Conservation (phyloP, 2,329 filamentous ascomycete genomes). For the Bipolaris zeicola region DNA sequence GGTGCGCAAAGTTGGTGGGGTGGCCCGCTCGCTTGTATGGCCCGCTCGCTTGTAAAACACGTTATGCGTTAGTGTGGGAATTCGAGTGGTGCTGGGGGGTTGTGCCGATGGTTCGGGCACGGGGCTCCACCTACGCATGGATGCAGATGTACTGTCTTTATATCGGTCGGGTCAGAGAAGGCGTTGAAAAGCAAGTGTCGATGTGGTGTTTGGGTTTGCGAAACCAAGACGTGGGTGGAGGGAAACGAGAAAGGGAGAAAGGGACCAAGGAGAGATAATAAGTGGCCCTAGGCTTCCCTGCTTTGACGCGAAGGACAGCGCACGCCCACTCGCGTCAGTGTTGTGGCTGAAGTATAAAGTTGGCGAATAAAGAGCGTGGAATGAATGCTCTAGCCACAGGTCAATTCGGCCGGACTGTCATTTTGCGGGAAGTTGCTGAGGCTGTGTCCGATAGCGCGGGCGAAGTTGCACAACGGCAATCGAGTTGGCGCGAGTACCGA, state of each 20-base stretch:
- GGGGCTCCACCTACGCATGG: constrained; percentile 35
- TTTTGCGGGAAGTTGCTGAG: constrained; percentile 1
- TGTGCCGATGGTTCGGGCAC: constrained; percentile 12
- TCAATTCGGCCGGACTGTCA: not conserved
- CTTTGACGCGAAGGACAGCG: constrained; percentile 6
- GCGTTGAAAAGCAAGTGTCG: constrained; percentile 8
- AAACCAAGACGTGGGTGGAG: constrained; percentile 7
- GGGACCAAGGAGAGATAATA: constrained; percentile 17
- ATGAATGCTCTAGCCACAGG: constrained; percentile 10
- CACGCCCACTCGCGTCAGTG: constrained; percentile 10
- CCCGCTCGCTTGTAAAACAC: too few relatives aligned
- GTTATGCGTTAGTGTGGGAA: constrained; percentile 18
- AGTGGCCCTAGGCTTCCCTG: constrained; percentile 2
- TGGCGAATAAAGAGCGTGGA: constrained; percentile 5
- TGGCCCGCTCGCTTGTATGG: too few relatives aligned
- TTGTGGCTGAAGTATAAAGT: constrained; percentile 5
- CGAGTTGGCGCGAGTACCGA: constrained; percentile 1
- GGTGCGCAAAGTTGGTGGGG: too few relatives aligned
- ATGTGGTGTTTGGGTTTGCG: not conserved
- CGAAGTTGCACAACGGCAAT: constrained; percentile 10
- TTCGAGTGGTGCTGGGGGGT: constrained; percentile 1
- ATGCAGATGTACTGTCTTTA: not conserved
- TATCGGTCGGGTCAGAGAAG: constrained; percentile 14
- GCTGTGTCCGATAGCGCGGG: constrained; percentile 16
- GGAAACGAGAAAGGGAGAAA: constrained; percentile 14